Conservation (phyloP, 2,329 filamentous ascomycete genomes). For the Botrytis sinoallii region DNA sequence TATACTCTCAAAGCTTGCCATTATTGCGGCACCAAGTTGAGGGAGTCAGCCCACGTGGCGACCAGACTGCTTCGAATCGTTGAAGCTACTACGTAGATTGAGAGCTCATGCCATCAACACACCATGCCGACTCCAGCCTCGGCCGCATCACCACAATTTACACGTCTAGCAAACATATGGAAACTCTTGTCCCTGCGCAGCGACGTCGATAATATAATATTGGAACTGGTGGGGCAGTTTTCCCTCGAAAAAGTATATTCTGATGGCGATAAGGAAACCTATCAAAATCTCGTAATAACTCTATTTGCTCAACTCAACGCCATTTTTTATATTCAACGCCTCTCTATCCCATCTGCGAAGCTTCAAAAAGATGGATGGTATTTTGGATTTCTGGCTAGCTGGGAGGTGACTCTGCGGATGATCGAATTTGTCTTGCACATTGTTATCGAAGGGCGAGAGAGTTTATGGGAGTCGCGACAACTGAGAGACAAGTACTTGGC, state of each 20-base stretch:
- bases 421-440: conserved; percentile 42
- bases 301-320: conserved; percentile 42
- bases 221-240: conserved; percentile 44
- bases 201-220: conserved; percentile 43
- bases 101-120: conserved; percentile 19
- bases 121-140: conserved; percentile 35
- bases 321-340: conserved; percentile 43
- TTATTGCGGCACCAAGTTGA: conserved; percentile 16
- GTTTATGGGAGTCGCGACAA: conserved; percentile 29
- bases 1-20: conserved; percentile 15
- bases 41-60: conserved; percentile 24
- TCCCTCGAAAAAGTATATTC: conserved; percentile 44
- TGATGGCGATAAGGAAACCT: conserved; percentile 37
- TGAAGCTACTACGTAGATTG: conserved; percentile 1
- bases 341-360: conserved; percentile 41
- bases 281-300: conserved; percentile 40
- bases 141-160: conserved; percentile 40
- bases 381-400: conserved; percentile 42
- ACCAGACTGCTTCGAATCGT: conserved; percentile 19
- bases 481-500: conserved; percentile 42
- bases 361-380: conserved; percentile 39
- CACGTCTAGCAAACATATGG: conserved; percentile 40
- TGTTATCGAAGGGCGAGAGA: conserved; percentile 28
- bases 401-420: conserved; percentile 42
- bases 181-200: conserved; percentile 41